These are phyloP conservation scores for Lactarius sp. DNA, from an alignment of 768 basidiomycete species.

Conservation along the genomic window DNA sequence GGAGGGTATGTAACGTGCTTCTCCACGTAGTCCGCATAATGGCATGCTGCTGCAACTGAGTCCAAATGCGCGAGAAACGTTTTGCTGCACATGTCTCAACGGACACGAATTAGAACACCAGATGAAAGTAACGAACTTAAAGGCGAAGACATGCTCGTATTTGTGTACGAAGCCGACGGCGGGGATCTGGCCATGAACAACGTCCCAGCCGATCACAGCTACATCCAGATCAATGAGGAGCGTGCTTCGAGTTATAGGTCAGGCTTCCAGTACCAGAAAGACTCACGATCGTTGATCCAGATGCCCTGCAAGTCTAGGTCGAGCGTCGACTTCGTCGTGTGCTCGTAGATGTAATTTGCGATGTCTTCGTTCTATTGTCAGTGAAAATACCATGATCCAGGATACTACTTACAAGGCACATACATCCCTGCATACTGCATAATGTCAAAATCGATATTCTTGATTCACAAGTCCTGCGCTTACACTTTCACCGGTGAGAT, in stretches of 20 bases:
- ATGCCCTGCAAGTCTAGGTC: constrained; percentile 61
- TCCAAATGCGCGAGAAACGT: constrained; percentile 59
- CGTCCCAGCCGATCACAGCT: constrained; percentile 57
- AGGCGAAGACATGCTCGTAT: constrained; percentile 61
- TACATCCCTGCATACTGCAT: constrained; percentile 72
- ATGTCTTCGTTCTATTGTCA: constrained; percentile 44
- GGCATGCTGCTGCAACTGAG: constrained; percentile 46
- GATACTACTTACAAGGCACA: constrained; percentile 47
- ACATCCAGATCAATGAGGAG: neutral
- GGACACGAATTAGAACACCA: neutral
- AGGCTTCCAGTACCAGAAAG: neutral
- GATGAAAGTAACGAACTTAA: constrained; percentile 48
- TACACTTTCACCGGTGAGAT: constrained; percentile 70
- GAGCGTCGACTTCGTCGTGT: constrained; percentile 40
- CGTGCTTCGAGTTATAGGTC: neutral
- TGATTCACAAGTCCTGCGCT: constrained; percentile 27
- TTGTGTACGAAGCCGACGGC: constrained; percentile 72
- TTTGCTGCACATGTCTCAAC: constrained; percentile 38
- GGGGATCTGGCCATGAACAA: constrained; percentile 65
- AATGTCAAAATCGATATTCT: neutral
- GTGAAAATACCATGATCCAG: constrained; percentile 17
- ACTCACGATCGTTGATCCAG: constrained; percentile 69
- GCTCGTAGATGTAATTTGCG: constrained; percentile 65
- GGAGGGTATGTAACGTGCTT: constrained; percentile 68
- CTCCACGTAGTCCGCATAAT: constrained; percentile 56